Evolutionary conservation across 306 rosid species (phyloP), one percentile per base, ranked within the genome.

Genomic region (Trifolium fragiferum): DNA sequence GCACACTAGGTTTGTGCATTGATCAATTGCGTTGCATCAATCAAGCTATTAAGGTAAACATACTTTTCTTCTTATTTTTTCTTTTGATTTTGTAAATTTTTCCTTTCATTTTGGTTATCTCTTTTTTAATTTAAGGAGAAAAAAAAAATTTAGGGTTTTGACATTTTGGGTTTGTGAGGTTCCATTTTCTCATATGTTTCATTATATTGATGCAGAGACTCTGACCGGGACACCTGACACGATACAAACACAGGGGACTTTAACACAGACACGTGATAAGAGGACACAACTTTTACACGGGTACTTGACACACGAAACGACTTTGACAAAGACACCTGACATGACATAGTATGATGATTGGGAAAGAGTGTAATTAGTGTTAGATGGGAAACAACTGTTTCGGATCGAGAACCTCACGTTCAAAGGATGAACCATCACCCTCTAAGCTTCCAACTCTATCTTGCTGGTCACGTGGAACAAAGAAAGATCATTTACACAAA

Each of bases 331-430:
- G 4, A 18, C 59, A 18, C 11, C 13, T 4, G 13, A 7, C 8
- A 46, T 0, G 61, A 57, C n/a, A 11, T 8, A 4, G 37, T 9
- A 57, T 25, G 84, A 80, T 74, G 82, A 27, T 68, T 54, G 43
- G 33, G 30, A 76, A 13, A 66, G 41, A 76, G 44, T 60, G 77
- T 57, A 14, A 63, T 23, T 47, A 77, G 73, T 62, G 80, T 73
- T 78, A 83, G 82, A 94, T 94, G 97, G 98, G 98, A 63, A 91
- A 94, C 83, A 87, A 78, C 68, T 90, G 98, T 43, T 83, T 91
- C 55, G 87, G 91, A 62, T 68, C 88, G 75, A 73, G 69, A 79
- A 50, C 46, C 60, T 68, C 76, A 0, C 7, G 19, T 41, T 65
- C 70, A 1, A 82, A 74, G 33, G 75, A 76, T 23, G 80, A 82